Conservation (phyloP, 2,329 filamentous ascomycete species). For the Penicillium corylophilum region DNA sequence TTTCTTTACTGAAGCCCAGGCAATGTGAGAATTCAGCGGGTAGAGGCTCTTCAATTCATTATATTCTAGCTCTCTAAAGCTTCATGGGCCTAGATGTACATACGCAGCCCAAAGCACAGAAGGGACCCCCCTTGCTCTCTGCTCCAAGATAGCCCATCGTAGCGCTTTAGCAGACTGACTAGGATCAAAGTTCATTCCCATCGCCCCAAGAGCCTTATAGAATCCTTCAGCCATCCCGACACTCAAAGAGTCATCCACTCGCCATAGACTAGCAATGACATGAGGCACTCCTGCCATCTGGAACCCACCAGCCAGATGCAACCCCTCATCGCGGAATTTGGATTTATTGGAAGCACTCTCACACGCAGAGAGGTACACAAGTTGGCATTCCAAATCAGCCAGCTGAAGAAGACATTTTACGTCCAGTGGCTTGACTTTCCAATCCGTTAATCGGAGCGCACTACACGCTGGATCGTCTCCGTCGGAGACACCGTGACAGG, state of each 20-base stretch:
- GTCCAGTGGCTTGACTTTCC: too few relatives aligned
- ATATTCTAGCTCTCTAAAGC: too few relatives aligned
- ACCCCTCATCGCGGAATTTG: slow-evolving; percentile 5
- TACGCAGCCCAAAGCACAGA: slow-evolving; percentile 2
- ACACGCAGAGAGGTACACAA: slow-evolving; percentile 6
- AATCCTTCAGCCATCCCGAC: background rate
- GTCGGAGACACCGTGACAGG: too few relatives aligned
- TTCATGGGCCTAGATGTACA: background rate
- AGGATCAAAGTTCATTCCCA: background rate
- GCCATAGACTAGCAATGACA: slow-evolving; percentile 8
- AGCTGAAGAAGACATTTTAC: too few relatives aligned
- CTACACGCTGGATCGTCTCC: too few relatives aligned
- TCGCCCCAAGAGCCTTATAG: background rate
- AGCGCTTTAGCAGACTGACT: background rate
- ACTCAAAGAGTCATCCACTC: slow-evolving; percentile 1
- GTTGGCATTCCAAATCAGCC: background rate
- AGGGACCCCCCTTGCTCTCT: background rate
- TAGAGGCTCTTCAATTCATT: too few relatives aligned
- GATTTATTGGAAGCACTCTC: slow-evolving; percentile 6
- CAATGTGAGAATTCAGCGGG: too few relatives aligned
- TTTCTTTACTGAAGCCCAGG: too few relatives aligned
- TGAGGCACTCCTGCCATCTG: background rate
- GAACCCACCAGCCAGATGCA: slow-evolving; percentile 1
- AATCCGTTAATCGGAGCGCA: too few relatives aligned
- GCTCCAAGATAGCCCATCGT: background rate